These are phyloP conservation scores for Discostella stelligera DNA, from an alignment of 352 stramenopile genomes.

Conservation along the genomic window DNA sequence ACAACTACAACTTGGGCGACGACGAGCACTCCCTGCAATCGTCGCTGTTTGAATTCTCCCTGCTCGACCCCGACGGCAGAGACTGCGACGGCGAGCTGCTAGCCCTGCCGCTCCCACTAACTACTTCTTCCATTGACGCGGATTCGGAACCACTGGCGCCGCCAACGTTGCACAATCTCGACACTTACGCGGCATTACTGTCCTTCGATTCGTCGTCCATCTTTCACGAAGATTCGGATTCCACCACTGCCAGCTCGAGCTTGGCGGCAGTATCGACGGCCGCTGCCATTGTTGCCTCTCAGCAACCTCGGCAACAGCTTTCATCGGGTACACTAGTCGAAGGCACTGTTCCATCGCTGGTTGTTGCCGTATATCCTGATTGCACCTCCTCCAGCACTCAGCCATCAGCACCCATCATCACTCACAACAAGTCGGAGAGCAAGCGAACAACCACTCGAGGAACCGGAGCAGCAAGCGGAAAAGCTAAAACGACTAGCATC, in stretches of 20 bases:
- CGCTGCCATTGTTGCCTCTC: not conserved
- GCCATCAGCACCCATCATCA: not conserved
- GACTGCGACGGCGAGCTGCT: not conserved
- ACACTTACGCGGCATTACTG: not conserved
- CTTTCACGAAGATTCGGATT: not conserved
- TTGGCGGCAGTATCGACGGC: not conserved
- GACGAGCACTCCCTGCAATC: not conserved
- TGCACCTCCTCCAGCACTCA: not conserved
- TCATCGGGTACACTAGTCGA: not conserved
- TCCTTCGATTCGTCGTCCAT: not conserved
- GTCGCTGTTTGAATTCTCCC: constrained; percentile 7
- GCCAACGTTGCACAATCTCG: not conserved
- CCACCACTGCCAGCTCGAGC: not conserved
- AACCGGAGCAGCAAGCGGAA: not conserved
- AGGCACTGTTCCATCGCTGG: not conserved
- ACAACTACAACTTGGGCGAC: not conserved
- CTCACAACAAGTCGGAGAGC: not conserved
- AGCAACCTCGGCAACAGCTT: not conserved
- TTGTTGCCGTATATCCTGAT: not conserved
- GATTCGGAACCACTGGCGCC: not conserved
- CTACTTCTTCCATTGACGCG: not conserved
- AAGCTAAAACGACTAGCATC: too few relatives aligned
- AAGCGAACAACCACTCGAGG: not conserved
- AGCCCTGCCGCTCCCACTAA: not conserved
- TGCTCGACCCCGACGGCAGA: not conserved